Base-by-base conservation (phyloP, 2,329 filamentous ascomycete species). In the Byssochlamys sp. region DNA sequence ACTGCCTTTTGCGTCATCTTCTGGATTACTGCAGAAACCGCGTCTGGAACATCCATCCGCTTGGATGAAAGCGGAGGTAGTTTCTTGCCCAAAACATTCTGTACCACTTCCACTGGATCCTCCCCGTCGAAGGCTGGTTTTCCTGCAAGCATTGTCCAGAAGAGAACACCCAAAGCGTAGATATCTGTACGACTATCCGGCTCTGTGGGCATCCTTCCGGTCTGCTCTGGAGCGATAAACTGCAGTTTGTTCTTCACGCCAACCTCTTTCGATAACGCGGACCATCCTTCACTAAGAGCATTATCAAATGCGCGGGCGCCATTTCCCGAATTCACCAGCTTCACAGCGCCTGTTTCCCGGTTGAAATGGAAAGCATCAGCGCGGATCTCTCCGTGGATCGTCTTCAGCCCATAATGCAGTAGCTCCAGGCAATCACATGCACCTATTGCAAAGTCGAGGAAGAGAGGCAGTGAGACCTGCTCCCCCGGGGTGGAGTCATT, bases 191-290 rank as follows among this genome's bases (percentile, higher is more conserved):
- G 84, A 50, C 84, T 89, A 73, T 96, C 92, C 1, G 92, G 92
- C 71, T 96, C 91, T 2, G 89, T 90, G 2, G 91, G 89, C 82
- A 96, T 88, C 24, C 92, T 86, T 12, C 92, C 92, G 2, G 92
- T 96, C 76, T 96, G 92, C 69, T 97, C 92, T 0, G 92, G 91
- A 52, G 91, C 92, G 69, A 96, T 95, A 69, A 90, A 96, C 55
- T 91, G 84, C 24, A 97, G 78, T 73, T 95, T 96, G 68, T 91
- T 87, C 73, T 90, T 91, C 48, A 91, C 89, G 1, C 91, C 91
- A 6, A 91, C 75, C 70, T 96, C 89, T 59, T 88, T 87, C 11
- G 89, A 92, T 9, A 96, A 75, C 0, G 83, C 82, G 10, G 87
- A 89, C 92, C 92, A 97, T 33, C 91, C 91, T 24, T 88, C 87